A percentile compares a stretch with the other conserved stretches of the same genome.
Evolutionary conservation across 768 basidiomycete genomes (phyloP).

Genomic region (Lactifluus echinatus): DNA sequence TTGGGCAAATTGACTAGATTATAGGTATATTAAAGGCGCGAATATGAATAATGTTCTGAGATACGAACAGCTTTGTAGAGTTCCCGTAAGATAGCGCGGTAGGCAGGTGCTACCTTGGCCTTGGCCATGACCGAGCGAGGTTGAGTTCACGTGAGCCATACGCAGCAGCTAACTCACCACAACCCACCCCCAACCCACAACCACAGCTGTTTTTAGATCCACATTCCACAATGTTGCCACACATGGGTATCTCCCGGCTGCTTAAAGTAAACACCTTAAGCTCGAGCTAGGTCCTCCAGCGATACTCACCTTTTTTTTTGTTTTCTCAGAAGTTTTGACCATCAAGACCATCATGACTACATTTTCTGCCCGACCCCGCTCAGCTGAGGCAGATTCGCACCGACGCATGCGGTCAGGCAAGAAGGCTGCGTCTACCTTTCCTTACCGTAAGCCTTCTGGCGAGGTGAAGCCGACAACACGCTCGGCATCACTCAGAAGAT

Average conservation of each 20-base stretch:
- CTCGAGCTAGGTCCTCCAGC: not conserved
- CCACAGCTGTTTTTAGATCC: not conserved
- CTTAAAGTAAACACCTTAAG: not conserved
- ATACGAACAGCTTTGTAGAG: constrained; percentile 43
- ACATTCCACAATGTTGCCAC: not conserved
- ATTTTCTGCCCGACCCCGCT: not conserved
- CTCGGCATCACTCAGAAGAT: not conserved
- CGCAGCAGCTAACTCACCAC: too few species aligned
- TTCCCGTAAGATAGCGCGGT: constrained; percentile 48
- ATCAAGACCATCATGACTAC: not conserved
- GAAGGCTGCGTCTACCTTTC: not conserved
- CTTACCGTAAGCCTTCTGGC: not conserved
- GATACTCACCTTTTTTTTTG: not conserved
- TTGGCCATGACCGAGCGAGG: not conserved
- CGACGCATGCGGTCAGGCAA: not conserved
- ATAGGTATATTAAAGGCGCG: not conserved
- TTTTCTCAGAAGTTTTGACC: not conserved
- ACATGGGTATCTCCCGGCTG: too few species aligned
- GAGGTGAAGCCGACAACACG: constrained; percentile 8
- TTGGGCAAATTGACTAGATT: constrained; percentile 32
- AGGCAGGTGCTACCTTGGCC: constrained; percentile 28
- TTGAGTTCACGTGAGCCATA: not conserved
- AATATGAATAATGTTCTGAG: constrained; percentile 5
- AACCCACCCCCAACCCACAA: not conserved
- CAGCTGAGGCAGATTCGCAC: not conserved